A percentile compares a stretch with the other conserved stretches of the same genome.
These are phyloP conservation scores for Sporobolomyces phaffii DNA, from an alignment of 768 basidiomycete genomes.

Conservation along the genomic window DNA sequence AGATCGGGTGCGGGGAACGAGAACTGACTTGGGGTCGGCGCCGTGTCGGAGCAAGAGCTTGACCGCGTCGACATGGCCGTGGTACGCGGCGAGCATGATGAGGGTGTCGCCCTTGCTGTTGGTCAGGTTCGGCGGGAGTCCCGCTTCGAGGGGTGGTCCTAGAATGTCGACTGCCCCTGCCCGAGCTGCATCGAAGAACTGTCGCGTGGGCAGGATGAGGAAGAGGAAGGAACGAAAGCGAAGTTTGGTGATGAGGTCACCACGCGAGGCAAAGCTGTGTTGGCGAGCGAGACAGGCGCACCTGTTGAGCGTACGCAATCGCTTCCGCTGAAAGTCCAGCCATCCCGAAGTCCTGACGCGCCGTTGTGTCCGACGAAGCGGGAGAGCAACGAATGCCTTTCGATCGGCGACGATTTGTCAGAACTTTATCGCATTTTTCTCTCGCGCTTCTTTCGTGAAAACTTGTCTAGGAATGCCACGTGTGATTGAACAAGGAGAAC, in stretches of 20 bases:
- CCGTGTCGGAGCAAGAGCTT: slow-evolving; percentile 55
- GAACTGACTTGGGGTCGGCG: slow-evolving; percentile 51
- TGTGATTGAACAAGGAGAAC: no score
- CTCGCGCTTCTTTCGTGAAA: no score
- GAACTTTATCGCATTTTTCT: no score
- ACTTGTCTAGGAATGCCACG: no score
- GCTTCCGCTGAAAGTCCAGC: slow-evolving; percentile 20
- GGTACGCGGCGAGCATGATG: slow-evolving; percentile 70
- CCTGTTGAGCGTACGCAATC: slow-evolving; percentile 26
- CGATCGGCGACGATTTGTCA: no score
- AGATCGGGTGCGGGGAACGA: background rate
- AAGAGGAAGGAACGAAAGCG: background rate
- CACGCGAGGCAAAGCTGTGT: background rate
- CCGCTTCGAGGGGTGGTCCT: slow-evolving; percentile 42
- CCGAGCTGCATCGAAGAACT: slow-evolving; percentile 32
- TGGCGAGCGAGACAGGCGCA: background rate
- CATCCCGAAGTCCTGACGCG: background rate
- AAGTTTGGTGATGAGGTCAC: background rate
- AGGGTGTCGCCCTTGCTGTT: slow-evolving; percentile 71
- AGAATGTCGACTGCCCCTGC: slow-evolving; percentile 7
- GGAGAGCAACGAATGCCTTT: no score
- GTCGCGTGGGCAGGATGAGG: background rate
- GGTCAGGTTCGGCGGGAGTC: slow-evolving; percentile 65
- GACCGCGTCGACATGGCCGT: slow-evolving; percentile 58
- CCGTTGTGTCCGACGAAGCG: no score